phyloP scores from a whole-genome alignment of 2,329 filamentous ascomycete species.

The Paecilomyces fulvus region DNA sequence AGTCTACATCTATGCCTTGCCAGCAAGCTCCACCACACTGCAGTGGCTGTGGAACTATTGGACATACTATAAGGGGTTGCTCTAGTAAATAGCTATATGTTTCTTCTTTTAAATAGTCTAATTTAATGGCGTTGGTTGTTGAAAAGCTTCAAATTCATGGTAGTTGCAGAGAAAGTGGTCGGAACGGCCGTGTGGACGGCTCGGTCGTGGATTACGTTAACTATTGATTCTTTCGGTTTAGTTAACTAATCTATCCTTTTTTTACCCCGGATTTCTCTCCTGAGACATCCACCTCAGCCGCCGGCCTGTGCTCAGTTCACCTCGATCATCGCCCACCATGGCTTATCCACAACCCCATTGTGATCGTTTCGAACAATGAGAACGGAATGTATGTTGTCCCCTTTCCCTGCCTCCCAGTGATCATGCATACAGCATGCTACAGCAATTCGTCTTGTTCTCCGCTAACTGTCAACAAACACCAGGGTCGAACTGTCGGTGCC shows the following conservation, averaged over 20 bases:
- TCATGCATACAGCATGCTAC: background rate
- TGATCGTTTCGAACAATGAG: conserved; percentile 4
- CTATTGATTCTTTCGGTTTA: background rate
- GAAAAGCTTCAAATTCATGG: no score
- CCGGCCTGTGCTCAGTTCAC: background rate
- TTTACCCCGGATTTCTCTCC: background rate
- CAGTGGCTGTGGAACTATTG: no score
- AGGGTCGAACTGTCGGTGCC: conserved; percentile 40
- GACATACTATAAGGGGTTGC: no score
- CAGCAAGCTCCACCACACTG: no score
- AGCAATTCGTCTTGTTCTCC: background rate
- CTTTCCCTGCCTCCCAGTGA: background rate
- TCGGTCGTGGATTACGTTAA: no score
- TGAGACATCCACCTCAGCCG: background rate
- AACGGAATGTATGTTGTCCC: conserved; percentile 4
- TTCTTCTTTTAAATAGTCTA: no score
- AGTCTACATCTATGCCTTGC: no score
- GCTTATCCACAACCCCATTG: background rate
- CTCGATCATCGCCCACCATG: background rate
- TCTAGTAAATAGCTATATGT: no score
- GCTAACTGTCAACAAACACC: background rate
- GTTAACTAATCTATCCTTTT: background rate
- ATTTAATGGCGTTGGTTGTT: no score
- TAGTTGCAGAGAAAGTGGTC: no score
- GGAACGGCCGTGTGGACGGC: no score